Evolutionary conservation across 805 yeast species (phyloP), one percentile per base, ranked within the genome.

Genomic region (Starmera caribaea): DNA sequence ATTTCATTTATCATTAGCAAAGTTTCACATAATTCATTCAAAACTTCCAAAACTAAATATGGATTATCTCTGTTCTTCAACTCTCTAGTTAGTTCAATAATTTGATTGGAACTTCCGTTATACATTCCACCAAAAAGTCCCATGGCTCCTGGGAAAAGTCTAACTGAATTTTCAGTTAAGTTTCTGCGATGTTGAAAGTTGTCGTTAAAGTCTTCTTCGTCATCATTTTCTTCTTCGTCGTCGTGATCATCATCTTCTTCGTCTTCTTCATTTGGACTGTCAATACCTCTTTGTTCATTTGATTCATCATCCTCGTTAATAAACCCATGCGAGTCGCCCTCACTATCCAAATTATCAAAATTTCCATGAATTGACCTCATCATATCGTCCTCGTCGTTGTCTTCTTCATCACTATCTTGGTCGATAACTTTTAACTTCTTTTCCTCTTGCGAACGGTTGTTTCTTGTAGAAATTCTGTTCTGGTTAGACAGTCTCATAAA

Each of bases 1-100:
- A 75, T 58, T 15, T 71, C 74, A 42, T 79, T 78, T 75, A 79
- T 74, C 88, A 83, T 79, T 38, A 84, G 61, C 9, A 84, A 51
- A 37, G 74, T 60, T 45, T 77, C 84, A 21, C 81, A 72, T 16
- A 84, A 56, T 51, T 81, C 85, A 45, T 72, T 78, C 38, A 83
- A 58, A 3, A 79, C 72, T 50, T 81, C 89, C 50, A 79, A 55
- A 2, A 82, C 68, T 15, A 79, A 45, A 49, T 66, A 81, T 0
- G 86, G 69, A 50, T 81, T 84, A 2, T 71, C 77, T 12, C 47
- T 48, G 35, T 38, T 44, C 10, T 38, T 38, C 21, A 47, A 38
- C 8, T 46, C 51, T 2, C 38, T 42, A 15, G 50, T 38, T 29
- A 63, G 45, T 5, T 45, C 58, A 9, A 42, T 29, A 10, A 60